Percentiles rank a stretch among this genome's conserved stretches.
phyloP scores from a whole-genome alignment of 768 basidiomycete genomes.

The Chiua virens region DNA sequence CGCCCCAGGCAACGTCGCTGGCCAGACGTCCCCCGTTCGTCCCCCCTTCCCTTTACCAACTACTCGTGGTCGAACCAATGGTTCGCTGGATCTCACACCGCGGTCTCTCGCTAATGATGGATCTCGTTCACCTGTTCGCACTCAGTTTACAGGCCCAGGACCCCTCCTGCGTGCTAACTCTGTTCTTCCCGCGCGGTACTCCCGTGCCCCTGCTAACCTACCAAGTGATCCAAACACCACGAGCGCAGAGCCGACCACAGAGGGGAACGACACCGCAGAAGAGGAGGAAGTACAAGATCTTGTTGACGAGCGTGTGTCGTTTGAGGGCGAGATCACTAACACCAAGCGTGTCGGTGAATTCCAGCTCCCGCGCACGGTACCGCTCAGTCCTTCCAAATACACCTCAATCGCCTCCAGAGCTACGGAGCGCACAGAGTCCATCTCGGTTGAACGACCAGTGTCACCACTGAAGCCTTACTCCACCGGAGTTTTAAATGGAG shows the following conservation, averaged over 20 bases:
- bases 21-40: constrained; percentile 29
- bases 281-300: constrained; percentile 28
- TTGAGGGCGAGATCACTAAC: constrained; percentile 40
- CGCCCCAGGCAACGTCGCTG: constrained; percentile 21
- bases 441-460: constrained; percentile 18
- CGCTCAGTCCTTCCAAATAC: constrained; percentile 41
- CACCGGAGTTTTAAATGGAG: constrained; percentile 19
- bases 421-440: not conserved
- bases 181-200: constrained; percentile 39
- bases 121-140: constrained; percentile 27
- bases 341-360: constrained; percentile 45
- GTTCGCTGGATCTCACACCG: constrained; percentile 27
- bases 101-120: constrained; percentile 14
- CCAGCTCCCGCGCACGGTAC: constrained; percentile 55
- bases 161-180: constrained; percentile 44
- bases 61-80: constrained; percentile 19
- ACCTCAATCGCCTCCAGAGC: constrained; percentile 4
- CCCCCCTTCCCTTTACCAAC: constrained; percentile 35
- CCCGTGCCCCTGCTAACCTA: constrained; percentile 17
- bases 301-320: constrained; percentile 27
- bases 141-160: constrained; percentile 26
- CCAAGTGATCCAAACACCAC: constrained; percentile 9
- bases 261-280: constrained; percentile 27
- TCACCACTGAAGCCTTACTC: constrained; percentile 25
- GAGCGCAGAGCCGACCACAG: constrained; percentile 12